These are phyloP conservation scores for Claviceps spartinae DNA, from an alignment of 2,329 filamentous ascomycete species.

Conservation along the genomic window DNA sequence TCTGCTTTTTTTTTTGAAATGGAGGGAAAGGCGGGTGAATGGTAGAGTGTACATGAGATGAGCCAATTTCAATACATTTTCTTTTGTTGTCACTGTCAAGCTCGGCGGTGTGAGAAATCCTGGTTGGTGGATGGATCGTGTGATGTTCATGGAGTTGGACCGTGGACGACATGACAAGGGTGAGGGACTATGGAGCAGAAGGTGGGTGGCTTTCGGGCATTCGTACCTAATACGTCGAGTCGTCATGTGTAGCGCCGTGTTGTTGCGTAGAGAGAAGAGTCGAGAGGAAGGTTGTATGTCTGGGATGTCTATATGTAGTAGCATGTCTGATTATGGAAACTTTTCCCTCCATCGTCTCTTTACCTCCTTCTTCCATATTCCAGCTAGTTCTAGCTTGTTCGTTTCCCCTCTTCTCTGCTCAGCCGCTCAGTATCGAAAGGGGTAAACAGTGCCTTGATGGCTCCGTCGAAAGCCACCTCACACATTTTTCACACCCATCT, in stretches of 20 bases:
- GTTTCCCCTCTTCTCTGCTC: too few species aligned
- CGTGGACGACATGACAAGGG: constrained; percentile 1
- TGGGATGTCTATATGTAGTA: constrained; percentile 36
- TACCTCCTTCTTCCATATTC: too few species aligned
- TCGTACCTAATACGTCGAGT: constrained; percentile 14
- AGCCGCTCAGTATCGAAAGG: too few species aligned
- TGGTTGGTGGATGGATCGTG: not conserved
- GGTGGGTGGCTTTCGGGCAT: constrained; percentile 32
- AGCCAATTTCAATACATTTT: constrained; percentile 26
- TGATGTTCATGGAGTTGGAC: not conserved
- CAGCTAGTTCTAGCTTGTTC: too few species aligned
- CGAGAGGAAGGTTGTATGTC: constrained; percentile 52
- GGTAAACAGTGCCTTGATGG: too few species aligned
- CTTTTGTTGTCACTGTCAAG: constrained; percentile 7
- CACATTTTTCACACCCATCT: not conserved
- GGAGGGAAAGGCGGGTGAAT: constrained; percentile 14
- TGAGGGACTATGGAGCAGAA: constrained; percentile 7
- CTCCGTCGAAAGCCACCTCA: too few species aligned
- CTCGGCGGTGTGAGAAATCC: not conserved
- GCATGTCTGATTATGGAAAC: too few species aligned
- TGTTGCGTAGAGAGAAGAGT: constrained; percentile 54
- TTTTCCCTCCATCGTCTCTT: too few species aligned
- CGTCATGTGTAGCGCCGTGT: constrained; percentile 44
- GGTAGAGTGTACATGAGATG: constrained; percentile 40
- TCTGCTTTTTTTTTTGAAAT: constrained; percentile 7